A percentile compares a stretch with the other conserved stretches of the same genome.
phyloP scores from a whole-genome alignment of 2,329 filamentous ascomycete species.

The Exserohilum rostratum region DNA sequence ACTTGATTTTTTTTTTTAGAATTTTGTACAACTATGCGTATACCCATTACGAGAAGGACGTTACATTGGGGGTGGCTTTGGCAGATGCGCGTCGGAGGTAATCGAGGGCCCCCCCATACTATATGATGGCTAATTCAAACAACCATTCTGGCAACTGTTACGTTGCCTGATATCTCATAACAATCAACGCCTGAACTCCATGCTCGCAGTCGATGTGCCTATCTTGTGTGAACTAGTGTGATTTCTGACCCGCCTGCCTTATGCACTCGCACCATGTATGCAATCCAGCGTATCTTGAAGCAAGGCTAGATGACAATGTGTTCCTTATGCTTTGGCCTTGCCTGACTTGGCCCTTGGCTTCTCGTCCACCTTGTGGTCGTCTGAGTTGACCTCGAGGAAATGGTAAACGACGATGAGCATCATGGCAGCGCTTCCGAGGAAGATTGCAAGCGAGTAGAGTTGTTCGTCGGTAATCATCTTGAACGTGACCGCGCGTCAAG shows the following conservation, averaged over 20 bases:
- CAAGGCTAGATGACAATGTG: background rate
- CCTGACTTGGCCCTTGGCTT: constrained; percentile 35
- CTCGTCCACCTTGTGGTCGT: constrained; percentile 52
- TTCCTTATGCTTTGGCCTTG: constrained; percentile 35
- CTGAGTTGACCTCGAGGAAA: constrained; percentile 93
- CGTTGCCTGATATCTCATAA: background rate
- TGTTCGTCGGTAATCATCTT: constrained; percentile 94
- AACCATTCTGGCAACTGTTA: background rate
- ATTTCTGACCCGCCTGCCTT: background rate
- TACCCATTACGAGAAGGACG: constrained; percentile 8
- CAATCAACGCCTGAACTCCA: constrained; percentile 12
- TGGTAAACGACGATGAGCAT: constrained; percentile 93
- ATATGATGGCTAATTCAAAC: background rate
- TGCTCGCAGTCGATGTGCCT: background rate
- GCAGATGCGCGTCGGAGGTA: background rate
- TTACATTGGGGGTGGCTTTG: background rate
- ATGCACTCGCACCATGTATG: background rate
- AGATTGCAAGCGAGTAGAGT: constrained; percentile 89
- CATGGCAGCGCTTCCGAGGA: constrained; percentile 89
- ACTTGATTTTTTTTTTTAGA: background rate
- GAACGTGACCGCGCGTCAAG: constrained; percentile 42
- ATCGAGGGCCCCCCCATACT: background rate
- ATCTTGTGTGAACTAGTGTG: background rate
- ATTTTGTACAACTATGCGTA: constrained; percentile 11
- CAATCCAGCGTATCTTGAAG: background rate